Percentiles rank a stretch among this genome's conserved stretches.
phyloP scores from a whole-genome alignment of 352 stramenopile genomes.

The Pythium rhizo-oryzae region DNA sequence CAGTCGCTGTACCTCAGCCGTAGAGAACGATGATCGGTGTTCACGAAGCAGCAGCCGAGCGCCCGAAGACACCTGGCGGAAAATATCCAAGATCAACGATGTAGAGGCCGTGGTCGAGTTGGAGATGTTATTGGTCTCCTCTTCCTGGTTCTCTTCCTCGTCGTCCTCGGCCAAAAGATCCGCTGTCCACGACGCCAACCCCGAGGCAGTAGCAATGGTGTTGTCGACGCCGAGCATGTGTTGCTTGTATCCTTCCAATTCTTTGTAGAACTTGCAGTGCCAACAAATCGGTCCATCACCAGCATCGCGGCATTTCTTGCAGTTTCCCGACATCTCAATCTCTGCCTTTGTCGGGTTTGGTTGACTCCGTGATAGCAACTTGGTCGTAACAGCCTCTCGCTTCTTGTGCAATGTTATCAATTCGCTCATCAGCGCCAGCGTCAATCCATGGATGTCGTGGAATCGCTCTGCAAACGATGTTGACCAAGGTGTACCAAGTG shows the following conservation, averaged over 20 bases:
- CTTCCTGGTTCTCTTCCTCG: background rate
- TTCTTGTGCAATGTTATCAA: slow-evolving; percentile 45
- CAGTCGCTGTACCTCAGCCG: background rate
- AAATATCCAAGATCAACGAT: slow-evolving; percentile 56
- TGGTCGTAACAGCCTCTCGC: slow-evolving; percentile 34
- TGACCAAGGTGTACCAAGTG: slow-evolving; percentile 51
- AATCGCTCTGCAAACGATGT: slow-evolving; percentile 50
- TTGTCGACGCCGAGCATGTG: slow-evolving; percentile 63
- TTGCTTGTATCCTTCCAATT: slow-evolving; percentile 56
- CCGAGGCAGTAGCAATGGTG: background rate
- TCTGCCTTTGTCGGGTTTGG: slow-evolving; percentile 42
- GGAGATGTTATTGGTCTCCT: background rate
- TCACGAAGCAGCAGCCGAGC: slow-evolving; percentile 28
- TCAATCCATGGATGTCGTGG: slow-evolving; percentile 43
- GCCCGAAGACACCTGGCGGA: slow-evolving; percentile 51
- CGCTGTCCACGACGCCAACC: slow-evolving; percentile 5
- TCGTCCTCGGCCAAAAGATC: slow-evolving; percentile 4
- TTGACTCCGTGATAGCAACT: slow-evolving; percentile 46
- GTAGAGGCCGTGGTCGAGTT: slow-evolving; percentile 21
- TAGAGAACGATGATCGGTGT: background rate
- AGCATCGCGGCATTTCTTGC: slow-evolving; percentile 55
- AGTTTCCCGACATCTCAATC: slow-evolving; percentile 70
- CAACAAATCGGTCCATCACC: slow-evolving; percentile 58
- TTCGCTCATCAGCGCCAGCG: slow-evolving; percentile 55
- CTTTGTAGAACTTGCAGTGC: slow-evolving; percentile 71